Conservation (phyloP, 2,329 filamentous ascomycete genomes). For the Penicillium oxalicum region DNA sequence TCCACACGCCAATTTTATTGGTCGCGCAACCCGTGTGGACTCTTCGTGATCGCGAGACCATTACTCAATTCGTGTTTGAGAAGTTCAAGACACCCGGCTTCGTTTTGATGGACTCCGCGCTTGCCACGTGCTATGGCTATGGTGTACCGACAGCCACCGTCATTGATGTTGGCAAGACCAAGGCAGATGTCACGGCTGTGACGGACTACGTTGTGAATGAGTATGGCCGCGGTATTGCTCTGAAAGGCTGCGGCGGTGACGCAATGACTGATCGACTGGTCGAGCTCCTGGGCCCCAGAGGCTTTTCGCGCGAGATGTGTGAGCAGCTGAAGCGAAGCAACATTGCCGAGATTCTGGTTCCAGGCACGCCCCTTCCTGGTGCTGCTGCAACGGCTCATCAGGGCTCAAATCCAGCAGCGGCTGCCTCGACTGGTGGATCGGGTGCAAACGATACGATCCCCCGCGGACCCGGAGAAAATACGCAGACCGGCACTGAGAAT, state of each 20-base stretch:
- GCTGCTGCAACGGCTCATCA: conserved; percentile 38
- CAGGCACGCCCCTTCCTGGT: conserved; percentile 50
- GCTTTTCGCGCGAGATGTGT: conserved; percentile 57
- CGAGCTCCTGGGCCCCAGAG: conserved; percentile 56
- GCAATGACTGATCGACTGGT: conserved; percentile 71
- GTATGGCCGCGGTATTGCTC: conserved; percentile 55
- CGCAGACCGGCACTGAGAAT: conserved; percentile 49
- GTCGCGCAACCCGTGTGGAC: conserved; percentile 89
- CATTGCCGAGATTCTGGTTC: conserved; percentile 57
- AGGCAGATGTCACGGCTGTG: conserved; percentile 88
- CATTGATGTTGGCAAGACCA: conserved; percentile 84
- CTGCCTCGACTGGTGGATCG: conserved; percentile 50
- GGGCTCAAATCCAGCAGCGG: conserved; percentile 49
- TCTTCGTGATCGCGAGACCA: conserved; percentile 73
- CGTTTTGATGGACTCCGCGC: conserved; percentile 79
- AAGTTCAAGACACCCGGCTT: conserved; percentile 93
- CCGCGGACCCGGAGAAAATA: conserved; percentile 50
- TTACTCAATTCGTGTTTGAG: conserved; percentile 94
- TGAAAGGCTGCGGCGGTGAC: conserved; percentile 73
- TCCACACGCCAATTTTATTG: conserved; percentile 89
- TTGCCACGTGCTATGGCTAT: conserved; percentile 76
- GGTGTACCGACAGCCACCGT: conserved; percentile 76
- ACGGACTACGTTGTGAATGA: conserved; percentile 73
- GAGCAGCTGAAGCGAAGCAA: conserved; percentile 59
- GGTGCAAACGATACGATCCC: conserved; percentile 41